Percentiles rank a stretch among this genome's conserved stretches.
These are phyloP conservation scores for Arthroderma sp. DNA, from an alignment of 2,329 filamentous ascomycete genomes.

Conservation along the genomic window DNA sequence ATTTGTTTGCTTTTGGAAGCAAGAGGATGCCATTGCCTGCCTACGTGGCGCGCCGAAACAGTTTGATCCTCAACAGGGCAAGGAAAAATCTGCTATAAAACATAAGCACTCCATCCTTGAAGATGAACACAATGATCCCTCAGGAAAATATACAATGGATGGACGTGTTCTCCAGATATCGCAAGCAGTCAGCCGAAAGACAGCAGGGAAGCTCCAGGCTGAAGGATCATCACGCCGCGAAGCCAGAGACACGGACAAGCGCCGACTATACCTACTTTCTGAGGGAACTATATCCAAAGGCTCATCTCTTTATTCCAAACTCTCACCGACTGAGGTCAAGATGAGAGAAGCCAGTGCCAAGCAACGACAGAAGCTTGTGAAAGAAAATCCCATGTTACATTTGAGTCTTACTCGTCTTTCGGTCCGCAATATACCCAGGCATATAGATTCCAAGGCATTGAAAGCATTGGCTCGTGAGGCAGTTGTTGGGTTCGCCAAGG, in stretches of 20 bases:
- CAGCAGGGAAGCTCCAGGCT: slow-evolving; percentile 63
- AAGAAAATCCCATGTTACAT: slow-evolving; percentile 80
- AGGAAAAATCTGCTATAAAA: slow-evolving; percentile 29
- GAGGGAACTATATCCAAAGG: slow-evolving; percentile 74
- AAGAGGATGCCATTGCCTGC: slow-evolving; percentile 62
- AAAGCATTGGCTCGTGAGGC: slow-evolving; percentile 84
- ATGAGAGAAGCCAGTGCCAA: slow-evolving; percentile 78
- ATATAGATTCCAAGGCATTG: slow-evolving; percentile 70
- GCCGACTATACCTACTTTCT: slow-evolving; percentile 71
- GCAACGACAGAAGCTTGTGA: slow-evolving; percentile 80
- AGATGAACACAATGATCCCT: slow-evolving; percentile 67
- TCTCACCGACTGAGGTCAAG: slow-evolving; percentile 67
- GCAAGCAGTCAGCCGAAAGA: slow-evolving; percentile 69
- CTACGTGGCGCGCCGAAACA: slow-evolving; percentile 58
- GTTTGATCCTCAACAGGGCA: slow-evolving; percentile 27
- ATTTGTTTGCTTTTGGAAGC: slow-evolving; percentile 83
- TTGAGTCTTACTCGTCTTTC: slow-evolving; percentile 81
- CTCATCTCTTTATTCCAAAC: slow-evolving; percentile 61
- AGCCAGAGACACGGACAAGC: slow-evolving; percentile 70
- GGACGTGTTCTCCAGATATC: slow-evolving; percentile 76
- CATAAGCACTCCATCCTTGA: slow-evolving; percentile 73
- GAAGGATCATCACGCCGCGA: slow-evolving; percentile 51
- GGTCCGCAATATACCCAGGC: slow-evolving; percentile 77
- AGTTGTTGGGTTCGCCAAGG: slow-evolving; percentile 85
- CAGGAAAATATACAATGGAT: slow-evolving; percentile 78